Conservation (phyloP, 345 rosid species). For the Cochlearia excelsa region DNA sequence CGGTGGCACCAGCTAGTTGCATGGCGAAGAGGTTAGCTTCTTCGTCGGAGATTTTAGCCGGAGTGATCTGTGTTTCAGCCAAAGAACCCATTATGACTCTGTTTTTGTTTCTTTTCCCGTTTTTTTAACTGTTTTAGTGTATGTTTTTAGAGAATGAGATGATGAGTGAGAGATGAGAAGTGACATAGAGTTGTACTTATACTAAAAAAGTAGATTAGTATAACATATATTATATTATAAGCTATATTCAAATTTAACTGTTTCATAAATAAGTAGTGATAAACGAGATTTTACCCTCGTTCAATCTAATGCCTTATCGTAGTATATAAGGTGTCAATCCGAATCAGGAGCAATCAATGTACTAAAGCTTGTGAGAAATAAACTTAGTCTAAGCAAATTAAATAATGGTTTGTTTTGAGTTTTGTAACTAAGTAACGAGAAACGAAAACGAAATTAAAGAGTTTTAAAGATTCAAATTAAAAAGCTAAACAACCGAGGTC, state of each 20-base stretch:
- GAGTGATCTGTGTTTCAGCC: constrained; percentile 61
- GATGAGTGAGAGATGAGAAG: constrained; percentile 14
- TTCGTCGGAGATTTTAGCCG: constrained; percentile 56
- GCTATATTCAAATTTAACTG: background rate
- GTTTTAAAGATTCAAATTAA: no score
- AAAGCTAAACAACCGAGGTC: no score
- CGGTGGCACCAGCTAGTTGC: constrained; percentile 67
- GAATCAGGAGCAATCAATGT: no score
- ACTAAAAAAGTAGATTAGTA: background rate
- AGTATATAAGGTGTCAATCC: no score
- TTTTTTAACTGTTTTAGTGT: constrained; percentile 9
- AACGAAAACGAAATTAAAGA: no score
- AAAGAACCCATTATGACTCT: constrained; percentile 53
- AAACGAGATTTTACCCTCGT: no score
- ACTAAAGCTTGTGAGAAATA: no score
- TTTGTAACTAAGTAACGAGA: no score
- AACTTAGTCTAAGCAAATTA: no score
- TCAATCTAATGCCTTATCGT: no score
- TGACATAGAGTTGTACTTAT: constrained; percentile 11
- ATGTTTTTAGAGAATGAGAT: constrained; percentile 2
- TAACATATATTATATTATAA: background rate
- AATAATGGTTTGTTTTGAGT: no score
- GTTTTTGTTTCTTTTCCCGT: constrained; percentile 9
- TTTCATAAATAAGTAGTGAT: no score
- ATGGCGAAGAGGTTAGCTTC: constrained; percentile 67